Conservation (phyloP, 2,329 filamentous ascomycete species). For the Trichoderma sp. region DNA sequence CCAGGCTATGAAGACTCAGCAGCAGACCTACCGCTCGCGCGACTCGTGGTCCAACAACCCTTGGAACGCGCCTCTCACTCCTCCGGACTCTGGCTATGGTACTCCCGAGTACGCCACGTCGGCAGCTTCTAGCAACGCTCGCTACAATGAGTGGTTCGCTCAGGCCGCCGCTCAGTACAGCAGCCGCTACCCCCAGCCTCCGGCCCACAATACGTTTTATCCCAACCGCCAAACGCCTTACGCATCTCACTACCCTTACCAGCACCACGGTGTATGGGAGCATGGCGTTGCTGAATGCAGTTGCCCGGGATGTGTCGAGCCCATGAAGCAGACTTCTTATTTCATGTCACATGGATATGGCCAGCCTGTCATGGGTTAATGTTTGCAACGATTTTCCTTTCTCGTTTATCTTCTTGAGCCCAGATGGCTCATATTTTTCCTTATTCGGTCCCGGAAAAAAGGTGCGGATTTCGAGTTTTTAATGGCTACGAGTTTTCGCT, state of each 20-base stretch:
- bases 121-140: slow-evolving; percentile 57
- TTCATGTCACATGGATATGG: slow-evolving; percentile 55
- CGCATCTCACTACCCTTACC: slow-evolving; percentile 50
- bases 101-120: slow-evolving; percentile 63
- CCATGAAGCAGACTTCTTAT: slow-evolving; percentile 53
- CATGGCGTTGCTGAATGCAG: slow-evolving; percentile 54
- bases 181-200: slow-evolving; percentile 50
- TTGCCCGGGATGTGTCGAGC: slow-evolving; percentile 51
- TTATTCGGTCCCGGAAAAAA: slow-evolving; percentile 26
- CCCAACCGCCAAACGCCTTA: slow-evolving; percentile 49
- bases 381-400: slow-evolving; percentile 33
- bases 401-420: slow-evolving; percentile 17
- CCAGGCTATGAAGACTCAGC: slow-evolving; percentile 50
- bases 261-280: slow-evolving; percentile 55
- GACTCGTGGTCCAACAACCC: slow-evolving; percentile 53
- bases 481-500: slow-evolving; percentile 43
- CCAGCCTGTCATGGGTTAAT: slow-evolving; percentile 60
- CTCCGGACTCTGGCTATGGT: slow-evolving; percentile 64
- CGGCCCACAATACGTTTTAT: slow-evolving; percentile 48
- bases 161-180: slow-evolving; percentile 50
- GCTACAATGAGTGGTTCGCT: slow-evolving; percentile 63
- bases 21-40: slow-evolving; percentile 47
- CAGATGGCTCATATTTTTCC: slow-evolving; percentile 11
- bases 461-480: slow-evolving; percentile 34
- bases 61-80: slow-evolving; percentile 57